phyloP scores from a whole-genome alignment of 148 eudicot genomes.

The Fagopyrum homotropicum region DNA sequence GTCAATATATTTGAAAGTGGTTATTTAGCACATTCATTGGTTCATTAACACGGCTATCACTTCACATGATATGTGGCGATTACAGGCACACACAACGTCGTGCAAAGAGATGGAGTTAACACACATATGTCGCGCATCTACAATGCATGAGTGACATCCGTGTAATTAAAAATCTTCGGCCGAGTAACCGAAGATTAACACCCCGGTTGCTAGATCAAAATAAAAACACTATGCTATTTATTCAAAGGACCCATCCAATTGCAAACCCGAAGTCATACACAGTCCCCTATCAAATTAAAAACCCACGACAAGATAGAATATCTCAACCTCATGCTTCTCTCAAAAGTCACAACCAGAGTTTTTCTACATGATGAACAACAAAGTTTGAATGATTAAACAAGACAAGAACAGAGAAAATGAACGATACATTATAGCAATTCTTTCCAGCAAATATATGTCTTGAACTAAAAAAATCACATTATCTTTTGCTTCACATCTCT shows the following conservation, averaged over 20 bases:
- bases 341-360: not conserved
- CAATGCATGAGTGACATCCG: too few relatives aligned
- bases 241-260: not conserved
- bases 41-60: too few relatives aligned
- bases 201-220: too few relatives aligned
- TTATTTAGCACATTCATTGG: too few relatives aligned
- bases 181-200: too few relatives aligned
- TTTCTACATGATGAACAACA: not conserved
- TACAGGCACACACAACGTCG: too few relatives aligned
- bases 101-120: too few relatives aligned
- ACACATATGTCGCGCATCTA: too few relatives aligned
- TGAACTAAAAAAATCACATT: not conserved
- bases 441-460: conserved; percentile 5
- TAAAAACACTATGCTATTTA: not conserved
- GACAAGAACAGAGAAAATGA: not conserved
- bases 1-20: too few relatives aligned
- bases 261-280: not conserved
- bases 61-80: too few relatives aligned
- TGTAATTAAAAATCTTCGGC: too few relatives aligned
- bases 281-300: not conserved
- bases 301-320: not conserved
- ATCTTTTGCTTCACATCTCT: conserved; percentile 2
- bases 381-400: not conserved
- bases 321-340: conserved; percentile 2
- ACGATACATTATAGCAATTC: not conserved